Conservation (phyloP, 2,329 filamentous ascomycete species). For the Sporothrix brasiliensis region DNA sequence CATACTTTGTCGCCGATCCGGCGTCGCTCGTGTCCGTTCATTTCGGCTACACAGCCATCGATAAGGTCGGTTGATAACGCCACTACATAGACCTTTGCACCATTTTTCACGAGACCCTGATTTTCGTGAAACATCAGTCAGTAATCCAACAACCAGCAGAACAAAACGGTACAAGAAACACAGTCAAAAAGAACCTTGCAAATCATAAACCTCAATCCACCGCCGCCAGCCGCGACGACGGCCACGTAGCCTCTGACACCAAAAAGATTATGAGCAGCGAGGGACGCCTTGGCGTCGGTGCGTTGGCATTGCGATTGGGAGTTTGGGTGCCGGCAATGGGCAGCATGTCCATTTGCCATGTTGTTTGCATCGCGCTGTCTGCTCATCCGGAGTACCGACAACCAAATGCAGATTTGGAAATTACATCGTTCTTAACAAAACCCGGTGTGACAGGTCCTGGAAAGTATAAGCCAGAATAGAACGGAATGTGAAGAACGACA, state of each 20-base stretch:
- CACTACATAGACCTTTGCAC: constrained; percentile 71
- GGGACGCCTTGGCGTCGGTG: constrained; percentile 26
- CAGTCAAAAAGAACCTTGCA: constrained; percentile 28
- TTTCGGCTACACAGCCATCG: constrained; percentile 60
- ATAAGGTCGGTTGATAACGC: constrained; percentile 66
- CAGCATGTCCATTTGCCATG: not conserved
- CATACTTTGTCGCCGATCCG: constrained; percentile 43
- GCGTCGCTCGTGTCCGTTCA: constrained; percentile 48
- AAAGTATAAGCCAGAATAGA: no score
- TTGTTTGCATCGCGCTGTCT: not conserved
- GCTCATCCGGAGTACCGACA: not conserved
- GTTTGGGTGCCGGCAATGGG: no score
- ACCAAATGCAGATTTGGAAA: no score
- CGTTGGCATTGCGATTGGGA: no score
- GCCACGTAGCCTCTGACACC: constrained; percentile 42
- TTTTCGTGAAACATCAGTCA: constrained; percentile 37
- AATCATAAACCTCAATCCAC: constrained; percentile 44
- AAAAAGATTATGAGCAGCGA: constrained; percentile 23
- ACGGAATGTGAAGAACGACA: no score
- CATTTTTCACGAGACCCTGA: constrained; percentile 57
- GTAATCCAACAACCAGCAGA: not conserved
- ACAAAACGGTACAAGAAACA: constrained; percentile 40
- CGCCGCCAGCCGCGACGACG: constrained; percentile 42
- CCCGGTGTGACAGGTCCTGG: no score
- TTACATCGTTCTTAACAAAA: no score